Conservation (phyloP, 1,284 basidiomycete genomes). For the Tilletia indica region DNA sequence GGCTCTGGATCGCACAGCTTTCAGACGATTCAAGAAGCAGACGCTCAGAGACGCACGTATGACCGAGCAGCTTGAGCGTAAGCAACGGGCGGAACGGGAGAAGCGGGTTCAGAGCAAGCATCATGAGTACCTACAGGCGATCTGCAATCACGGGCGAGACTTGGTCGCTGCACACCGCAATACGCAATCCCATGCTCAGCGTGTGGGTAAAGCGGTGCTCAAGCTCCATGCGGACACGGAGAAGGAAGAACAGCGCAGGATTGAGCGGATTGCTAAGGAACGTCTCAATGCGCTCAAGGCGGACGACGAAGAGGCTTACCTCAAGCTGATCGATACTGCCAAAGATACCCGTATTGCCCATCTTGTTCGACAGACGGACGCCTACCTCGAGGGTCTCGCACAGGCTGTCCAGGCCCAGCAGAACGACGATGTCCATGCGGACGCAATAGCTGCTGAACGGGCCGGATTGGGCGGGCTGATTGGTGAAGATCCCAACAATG, state of each 20-base stretch:
- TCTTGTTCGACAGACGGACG: slow-evolving; percentile 87
- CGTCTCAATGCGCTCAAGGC: slow-evolving; percentile 96
- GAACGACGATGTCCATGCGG: slow-evolving; percentile 64
- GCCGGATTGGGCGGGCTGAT: slow-evolving; percentile 27
- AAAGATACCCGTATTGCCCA: slow-evolving; percentile 99
- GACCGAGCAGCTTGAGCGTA: slow-evolving; percentile 86
- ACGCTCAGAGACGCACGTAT: slow-evolving; percentile 83
- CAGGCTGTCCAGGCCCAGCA: slow-evolving; percentile 94
- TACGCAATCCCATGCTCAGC: slow-evolving; percentile 60
- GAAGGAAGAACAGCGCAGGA: slow-evolving; percentile 65
- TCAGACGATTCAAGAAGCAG: slow-evolving; percentile 83
- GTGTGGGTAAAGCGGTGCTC: slow-evolving; percentile 59
- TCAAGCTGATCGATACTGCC: slow-evolving; percentile 97
- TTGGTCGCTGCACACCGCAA: slow-evolving; percentile 68
- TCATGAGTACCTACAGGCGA: slow-evolving; percentile 84
- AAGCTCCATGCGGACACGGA: slow-evolving; percentile 61
- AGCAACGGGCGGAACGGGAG: slow-evolving; percentile 88
- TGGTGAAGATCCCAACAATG: slow-evolving; percentile 23
- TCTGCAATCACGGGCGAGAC: slow-evolving; percentile 80
- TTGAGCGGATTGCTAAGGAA: slow-evolving; percentile 94
- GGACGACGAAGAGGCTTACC: slow-evolving; percentile 98
- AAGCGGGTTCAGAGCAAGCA: slow-evolving; percentile 93
- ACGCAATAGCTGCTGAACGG: slow-evolving; percentile 47
- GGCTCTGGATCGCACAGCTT: slow-evolving; percentile 81
- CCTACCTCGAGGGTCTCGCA: slow-evolving; percentile 90